Evolutionary conservation across 2,329 filamentous ascomycete species (phyloP), one percentile per base, ranked within the genome.

Genomic region (Fusarium sp.): DNA sequence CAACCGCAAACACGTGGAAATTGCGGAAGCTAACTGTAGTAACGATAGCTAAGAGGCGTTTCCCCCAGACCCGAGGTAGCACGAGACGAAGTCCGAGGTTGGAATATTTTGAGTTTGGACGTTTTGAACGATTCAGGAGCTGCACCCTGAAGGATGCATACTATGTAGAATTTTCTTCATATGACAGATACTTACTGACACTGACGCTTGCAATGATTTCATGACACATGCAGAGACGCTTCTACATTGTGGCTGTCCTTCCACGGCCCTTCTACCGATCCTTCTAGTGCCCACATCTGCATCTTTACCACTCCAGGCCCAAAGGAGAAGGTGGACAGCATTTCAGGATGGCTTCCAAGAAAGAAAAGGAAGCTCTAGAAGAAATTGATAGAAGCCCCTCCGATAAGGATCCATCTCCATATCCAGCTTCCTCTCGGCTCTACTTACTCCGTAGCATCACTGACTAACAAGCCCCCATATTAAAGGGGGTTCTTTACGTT

Each of bases 311-410:
- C 45, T 54, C 60, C 70, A 73, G 30, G 17, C 71, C 59, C 20
- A 56, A 74, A 72, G 24, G 41, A 74, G 71, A 74, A 74, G 71
- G 71, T 74, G 70, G 50, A 30, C 62, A 71, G 41, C 71, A 74
- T 51, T 41, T 51, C 47, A 73, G 36, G 45, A 45, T 50, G 50
- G 41, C 50, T 54, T 66, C 58, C 45, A 59, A 54, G 62, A 57
- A 74, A 39, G 58, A 58, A 66, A 71, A 64, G 66, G 67, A 74
- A 68, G 71, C 70, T 74, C 56, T 72, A 45, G 71, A 74, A 64
- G 50, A 15, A 30, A n/a, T 34, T 45, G 55, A 70, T 48, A 61
- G 60, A 72, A 72, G 62, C 58, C 54, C 62, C 47, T 63, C 54
- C 28, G 56, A 66, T 59, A 61, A 71, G 61, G 42, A 67, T 54